Evolutionary conservation across 495 filamentous ascomycete genomes (phyloP).

Genomic region (Lepraria neglecta): DNA sequence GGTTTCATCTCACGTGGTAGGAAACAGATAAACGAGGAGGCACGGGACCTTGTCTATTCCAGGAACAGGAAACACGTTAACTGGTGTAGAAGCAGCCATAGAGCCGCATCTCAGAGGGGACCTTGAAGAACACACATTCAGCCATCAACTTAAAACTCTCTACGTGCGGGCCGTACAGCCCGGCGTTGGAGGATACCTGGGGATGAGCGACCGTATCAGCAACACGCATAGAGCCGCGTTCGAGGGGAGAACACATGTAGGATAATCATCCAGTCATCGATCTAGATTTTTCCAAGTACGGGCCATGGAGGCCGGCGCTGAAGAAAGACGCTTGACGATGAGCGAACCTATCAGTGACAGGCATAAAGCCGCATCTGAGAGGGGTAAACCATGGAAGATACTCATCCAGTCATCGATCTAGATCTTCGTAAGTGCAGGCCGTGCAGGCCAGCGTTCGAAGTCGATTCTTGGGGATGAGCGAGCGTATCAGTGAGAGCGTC

Average conservation of each 20-base stretch:
- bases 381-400: not conserved
- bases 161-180: not conserved
- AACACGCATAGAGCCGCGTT: not conserved
- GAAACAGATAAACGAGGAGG: not conserved
- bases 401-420: not conserved
- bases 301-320: too few species aligned
- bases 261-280: too few species aligned
- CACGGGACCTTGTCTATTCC: not conserved
- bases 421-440: not conserved
- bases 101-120: not conserved
- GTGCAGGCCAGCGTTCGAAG: not conserved
- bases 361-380: not conserved
- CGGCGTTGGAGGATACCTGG: not conserved
- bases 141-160: not conserved
- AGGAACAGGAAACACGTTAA: not conserved
- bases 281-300: too few species aligned
- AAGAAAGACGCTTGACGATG: too few species aligned
- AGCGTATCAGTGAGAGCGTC: not conserved
- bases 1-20: not conserved
- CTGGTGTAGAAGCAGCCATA: not conserved
- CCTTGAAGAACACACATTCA: not conserved
- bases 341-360: not conserved
- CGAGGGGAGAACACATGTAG: too few species aligned
- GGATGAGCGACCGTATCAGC: not conserved
- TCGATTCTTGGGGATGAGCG: not conserved